Conservation (phyloP, 257 asterid genomes). For the Voacanga thouarsii region DNA sequence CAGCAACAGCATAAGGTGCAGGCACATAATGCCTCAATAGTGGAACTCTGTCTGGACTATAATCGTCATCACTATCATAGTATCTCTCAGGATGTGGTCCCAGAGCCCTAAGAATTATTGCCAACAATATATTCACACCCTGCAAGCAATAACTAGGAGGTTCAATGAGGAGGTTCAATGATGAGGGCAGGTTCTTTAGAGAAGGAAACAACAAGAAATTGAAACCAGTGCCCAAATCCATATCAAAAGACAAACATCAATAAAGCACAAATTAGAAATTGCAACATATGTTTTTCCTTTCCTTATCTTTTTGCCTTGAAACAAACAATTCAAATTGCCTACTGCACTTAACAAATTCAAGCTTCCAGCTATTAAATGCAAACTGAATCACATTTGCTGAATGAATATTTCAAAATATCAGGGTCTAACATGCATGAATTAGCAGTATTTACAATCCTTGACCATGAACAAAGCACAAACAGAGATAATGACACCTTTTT, state of each 20-base stretch:
- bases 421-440: not conserved
- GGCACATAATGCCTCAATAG: constrained; percentile 77
- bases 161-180: not conserved
- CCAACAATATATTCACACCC: constrained; percentile 69
- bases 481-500: not conserved
- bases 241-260: not conserved
- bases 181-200: not conserved
- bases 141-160: constrained; percentile 30
- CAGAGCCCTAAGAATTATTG: constrained; percentile 83
- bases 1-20: constrained; percentile 51
- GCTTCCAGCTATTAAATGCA: not conserved
- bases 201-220: constrained; percentile 8
- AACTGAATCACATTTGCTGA: not conserved
- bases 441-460: not conserved
- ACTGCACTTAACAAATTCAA: not conserved
- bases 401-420: not conserved
- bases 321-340: not conserved
- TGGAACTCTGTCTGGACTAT: constrained; percentile 76
- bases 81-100: constrained; percentile 73
- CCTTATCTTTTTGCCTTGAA: not conserved
- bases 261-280: not conserved
- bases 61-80: constrained; percentile 95
- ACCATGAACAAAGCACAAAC: not conserved
- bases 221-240: constrained; percentile 17
- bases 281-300: not conserved